Evolutionary conservation across 306 rosid genomes (phyloP).

Genomic region (Fragaria nilgerrensis): DNA sequence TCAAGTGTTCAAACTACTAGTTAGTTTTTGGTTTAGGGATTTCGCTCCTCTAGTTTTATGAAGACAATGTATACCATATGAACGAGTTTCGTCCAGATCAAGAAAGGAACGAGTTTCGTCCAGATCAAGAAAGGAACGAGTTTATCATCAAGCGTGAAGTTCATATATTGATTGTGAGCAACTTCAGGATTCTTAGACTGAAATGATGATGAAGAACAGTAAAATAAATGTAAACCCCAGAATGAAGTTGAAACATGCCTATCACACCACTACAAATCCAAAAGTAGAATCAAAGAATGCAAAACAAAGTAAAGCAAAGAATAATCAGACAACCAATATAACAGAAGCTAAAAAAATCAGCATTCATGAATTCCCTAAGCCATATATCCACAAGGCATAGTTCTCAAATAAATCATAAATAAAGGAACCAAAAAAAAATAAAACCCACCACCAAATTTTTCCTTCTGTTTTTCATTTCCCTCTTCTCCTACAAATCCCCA

Average conservation of each 20-base stretch:
- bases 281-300: neutral
- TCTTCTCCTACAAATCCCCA: neutral
- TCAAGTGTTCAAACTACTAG: no score
- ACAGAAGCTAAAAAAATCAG: slow-evolving; percentile 5
- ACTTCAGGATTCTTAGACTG: no score
- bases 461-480: neutral
- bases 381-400: slow-evolving; percentile 14
- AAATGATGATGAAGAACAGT: neutral
- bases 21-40: no score
- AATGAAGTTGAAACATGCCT: neutral
- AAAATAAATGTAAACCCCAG: neutral
- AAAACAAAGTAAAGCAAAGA: neutral
- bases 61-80: no score
- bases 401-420: neutral
- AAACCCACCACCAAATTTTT: neutral
- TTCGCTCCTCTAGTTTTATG: no score
- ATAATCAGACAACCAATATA: neutral
- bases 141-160: no score
- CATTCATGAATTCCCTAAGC: neutral
- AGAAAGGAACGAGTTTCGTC: no score
- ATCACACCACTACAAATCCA: neutral
- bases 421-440: neutral
- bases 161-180: neutral
- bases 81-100: no score
- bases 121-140: no score